Percentiles rank a stretch among this genome's conserved stretches.
These are phyloP conservation scores for Hemisphaericaspora nanyangensis DNA, from an alignment of 805 yeast genomes.

Conservation along the genomic window DNA sequence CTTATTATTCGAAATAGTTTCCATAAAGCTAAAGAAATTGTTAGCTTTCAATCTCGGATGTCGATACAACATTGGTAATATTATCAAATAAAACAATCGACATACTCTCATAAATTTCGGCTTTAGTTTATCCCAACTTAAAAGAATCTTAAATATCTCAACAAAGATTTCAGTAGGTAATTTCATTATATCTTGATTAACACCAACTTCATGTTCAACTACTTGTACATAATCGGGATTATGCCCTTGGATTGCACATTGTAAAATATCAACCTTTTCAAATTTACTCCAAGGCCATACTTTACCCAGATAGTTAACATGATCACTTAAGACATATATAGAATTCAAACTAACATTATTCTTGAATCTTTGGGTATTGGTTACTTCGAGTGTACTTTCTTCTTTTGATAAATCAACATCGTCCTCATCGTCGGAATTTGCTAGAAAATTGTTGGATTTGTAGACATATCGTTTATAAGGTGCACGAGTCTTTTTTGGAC, in stretches of 20 bases:
- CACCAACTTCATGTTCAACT: conserved; percentile 6
- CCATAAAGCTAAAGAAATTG: conserved; percentile 73
- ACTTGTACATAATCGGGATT: conserved; percentile 19
- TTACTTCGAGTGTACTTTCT: conserved; percentile 3
- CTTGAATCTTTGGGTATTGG: conserved; percentile 7
- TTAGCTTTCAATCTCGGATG: conserved; percentile 60
- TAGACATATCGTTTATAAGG: conserved; percentile 76
- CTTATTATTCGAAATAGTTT: conserved; percentile 50
- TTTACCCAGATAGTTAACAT: conserved; percentile 16
- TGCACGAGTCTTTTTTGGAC: conserved; percentile 79
- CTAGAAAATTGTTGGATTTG: conserved; percentile 31
- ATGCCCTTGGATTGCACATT: conserved; percentile 25
- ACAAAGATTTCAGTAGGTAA: conserved; percentile 36
- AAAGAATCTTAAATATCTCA: conserved; percentile 27
- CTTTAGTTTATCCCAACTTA: conserved; percentile 26
- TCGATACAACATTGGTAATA: conserved; percentile 62
- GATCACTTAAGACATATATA: conserved; percentile 29
- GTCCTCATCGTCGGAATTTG: conserved; percentile 23
- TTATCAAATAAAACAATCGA: conserved; percentile 54
- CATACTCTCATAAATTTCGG: conserved; percentile 58
- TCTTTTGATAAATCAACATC: conserved; percentile 6
- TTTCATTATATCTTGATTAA: conserved; percentile 24
- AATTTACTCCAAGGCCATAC: conserved; percentile 51
- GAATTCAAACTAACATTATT: conserved; percentile 24
- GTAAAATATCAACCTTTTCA: conserved; percentile 47